These are phyloP conservation scores for Ustilago bromivora DNA, from an alignment of 1,284 basidiomycete species.

Conservation along the genomic window DNA sequence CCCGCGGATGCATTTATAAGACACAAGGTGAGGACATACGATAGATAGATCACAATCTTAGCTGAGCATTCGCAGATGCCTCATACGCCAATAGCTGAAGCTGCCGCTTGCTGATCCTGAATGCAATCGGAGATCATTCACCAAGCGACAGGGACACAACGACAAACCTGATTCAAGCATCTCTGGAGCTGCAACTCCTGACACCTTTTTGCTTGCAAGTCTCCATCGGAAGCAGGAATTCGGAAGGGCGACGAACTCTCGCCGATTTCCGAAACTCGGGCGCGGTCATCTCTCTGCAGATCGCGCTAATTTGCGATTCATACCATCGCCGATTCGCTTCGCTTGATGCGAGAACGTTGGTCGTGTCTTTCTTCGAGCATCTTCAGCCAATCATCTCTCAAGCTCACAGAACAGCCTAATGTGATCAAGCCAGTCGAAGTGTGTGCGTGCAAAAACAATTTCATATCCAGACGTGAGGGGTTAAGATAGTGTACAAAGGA, in stretches of 20 bases:
- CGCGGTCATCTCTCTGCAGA: neutral
- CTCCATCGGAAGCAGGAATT: slow-evolving; percentile 1
- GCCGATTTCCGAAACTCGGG: neutral
- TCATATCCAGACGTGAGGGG: neutral
- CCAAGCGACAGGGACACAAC: neutral
- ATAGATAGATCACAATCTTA: neutral
- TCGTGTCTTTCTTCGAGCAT: too few relatives aligned
- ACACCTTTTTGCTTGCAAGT: neutral
- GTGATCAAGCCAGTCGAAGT: too few relatives aligned
- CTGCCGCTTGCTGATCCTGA: neutral
- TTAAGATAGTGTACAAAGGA: slow-evolving; percentile 22
- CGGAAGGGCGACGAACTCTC: neutral
- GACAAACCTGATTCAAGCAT: neutral
- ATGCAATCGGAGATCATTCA: neutral
- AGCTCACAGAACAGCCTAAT: too few relatives aligned
- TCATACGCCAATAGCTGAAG: slow-evolving; percentile 1
- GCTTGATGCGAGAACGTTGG: too few relatives aligned
- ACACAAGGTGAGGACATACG: neutral
- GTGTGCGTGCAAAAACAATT: slow-evolving; percentile 3
- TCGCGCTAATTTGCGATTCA: neutral
- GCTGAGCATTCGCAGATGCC: neutral
- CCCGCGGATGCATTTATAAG: neutral
- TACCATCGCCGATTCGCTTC: neutral
- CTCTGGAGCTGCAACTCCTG: neutral
- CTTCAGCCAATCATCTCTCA: too few relatives aligned